A percentile compares a stretch with the other conserved stretches of the same genome.
Conservation (phyloP, 1,284 basidiomycete species). For the Kwoniella shivajii region DNA sequence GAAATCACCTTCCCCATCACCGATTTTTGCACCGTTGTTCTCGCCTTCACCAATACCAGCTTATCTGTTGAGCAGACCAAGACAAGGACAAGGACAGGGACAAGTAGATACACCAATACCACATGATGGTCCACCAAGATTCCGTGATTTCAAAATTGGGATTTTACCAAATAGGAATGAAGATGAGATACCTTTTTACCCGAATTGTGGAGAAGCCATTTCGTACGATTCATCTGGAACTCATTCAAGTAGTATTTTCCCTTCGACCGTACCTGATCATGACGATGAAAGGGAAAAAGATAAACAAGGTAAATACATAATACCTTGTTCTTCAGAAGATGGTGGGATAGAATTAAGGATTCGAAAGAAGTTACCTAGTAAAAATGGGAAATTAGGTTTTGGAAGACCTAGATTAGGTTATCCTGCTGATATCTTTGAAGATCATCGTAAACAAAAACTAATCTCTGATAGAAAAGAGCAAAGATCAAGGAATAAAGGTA, state of each 20-base stretch:
- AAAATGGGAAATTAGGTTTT: background rate
- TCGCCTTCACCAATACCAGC: background rate
- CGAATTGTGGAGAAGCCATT: constrained; percentile 11
- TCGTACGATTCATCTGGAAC: constrained; percentile 3
- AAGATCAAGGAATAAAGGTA: background rate
- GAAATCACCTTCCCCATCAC: background rate
- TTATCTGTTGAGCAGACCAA: background rate
- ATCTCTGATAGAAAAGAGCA: background rate
- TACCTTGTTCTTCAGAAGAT: constrained; percentile 2
- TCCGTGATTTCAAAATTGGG: background rate
- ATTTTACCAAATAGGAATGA: constrained; percentile 10
- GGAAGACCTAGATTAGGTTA: background rate
- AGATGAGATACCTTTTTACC: constrained; percentile 5
- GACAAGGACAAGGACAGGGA: background rate
- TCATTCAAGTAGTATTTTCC: constrained; percentile 16
- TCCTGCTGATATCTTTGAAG: background rate
- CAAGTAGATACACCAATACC: too few species aligned
- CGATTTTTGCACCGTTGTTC: background rate
- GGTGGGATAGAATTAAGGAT: background rate
- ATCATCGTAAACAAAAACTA: background rate
- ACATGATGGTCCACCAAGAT: background rate
- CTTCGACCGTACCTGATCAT: constrained; percentile 3
- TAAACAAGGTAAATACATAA: background rate
- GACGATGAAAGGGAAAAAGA: constrained; percentile 3
- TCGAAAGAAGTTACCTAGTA: background rate